A percentile compares a stretch with the other conserved stretches of the same genome.
Conservation (phyloP, 2,329 filamentous ascomycete species). For the Penicillium sp. region DNA sequence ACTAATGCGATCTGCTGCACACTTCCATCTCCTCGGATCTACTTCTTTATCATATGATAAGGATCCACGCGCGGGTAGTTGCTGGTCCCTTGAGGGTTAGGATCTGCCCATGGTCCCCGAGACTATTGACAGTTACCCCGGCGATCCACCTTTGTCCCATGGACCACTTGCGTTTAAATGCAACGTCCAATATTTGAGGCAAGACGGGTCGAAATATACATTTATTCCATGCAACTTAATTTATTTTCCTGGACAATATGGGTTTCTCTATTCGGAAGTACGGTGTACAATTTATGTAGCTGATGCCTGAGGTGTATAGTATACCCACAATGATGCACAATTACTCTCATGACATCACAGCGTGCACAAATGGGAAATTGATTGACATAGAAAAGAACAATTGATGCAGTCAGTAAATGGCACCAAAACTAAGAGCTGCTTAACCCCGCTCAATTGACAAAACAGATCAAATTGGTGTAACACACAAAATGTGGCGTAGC, state of each 20-base stretch:
- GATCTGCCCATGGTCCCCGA: background rate
- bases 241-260: too few species aligned
- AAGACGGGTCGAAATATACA: background rate
- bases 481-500: constrained; percentile 3
- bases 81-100: background rate
- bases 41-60: background rate
- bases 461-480: background rate
- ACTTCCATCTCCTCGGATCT: background rate
- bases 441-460: background rate
- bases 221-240: background rate
- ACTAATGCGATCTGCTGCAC: background rate
- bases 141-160: constrained; percentile 12
- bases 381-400: background rate
- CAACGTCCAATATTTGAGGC: constrained; percentile 3
- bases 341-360: background rate
- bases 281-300: background rate
- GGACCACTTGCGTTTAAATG: constrained; percentile 3
- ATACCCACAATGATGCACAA: background rate
- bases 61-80: background rate
- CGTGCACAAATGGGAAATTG: background rate
- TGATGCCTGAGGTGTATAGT: background rate
- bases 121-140: constrained; percentile 6
- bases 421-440: background rate
- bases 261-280: background rate
- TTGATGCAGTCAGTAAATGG: background rate